Evolutionary conservation across 192 early-diverging fungal species (phyloP).

Genomic region (Backusella parvicylindrica): DNA sequence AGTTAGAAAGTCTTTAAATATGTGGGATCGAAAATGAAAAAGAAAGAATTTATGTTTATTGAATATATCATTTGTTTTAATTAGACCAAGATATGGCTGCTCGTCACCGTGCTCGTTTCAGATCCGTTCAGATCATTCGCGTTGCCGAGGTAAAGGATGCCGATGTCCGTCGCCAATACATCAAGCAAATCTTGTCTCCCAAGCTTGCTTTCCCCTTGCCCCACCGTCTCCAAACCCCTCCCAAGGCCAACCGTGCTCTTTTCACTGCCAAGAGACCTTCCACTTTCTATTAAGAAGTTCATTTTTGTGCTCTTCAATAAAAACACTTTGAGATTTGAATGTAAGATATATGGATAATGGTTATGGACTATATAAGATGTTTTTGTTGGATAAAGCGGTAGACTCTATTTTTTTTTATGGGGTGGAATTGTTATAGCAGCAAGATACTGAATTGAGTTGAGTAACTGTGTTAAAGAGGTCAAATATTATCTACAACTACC

Average conservation of each 20-base stretch:
- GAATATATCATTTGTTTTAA: neutral
- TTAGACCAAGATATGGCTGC: constrained; percentile 95
- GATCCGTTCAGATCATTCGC: constrained; percentile 98
- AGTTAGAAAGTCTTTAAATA: neutral
- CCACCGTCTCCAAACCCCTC: constrained; percentile 85
- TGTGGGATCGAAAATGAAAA: neutral
- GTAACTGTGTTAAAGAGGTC: too few relatives aligned
- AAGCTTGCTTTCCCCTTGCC: constrained; percentile 97
- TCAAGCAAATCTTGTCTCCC: constrained; percentile 89
- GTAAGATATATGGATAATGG: neutral
- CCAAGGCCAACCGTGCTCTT: constrained; percentile 80
- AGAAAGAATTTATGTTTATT: neutral
- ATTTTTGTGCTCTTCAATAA: neutral
- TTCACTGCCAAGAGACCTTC: constrained; percentile 92
- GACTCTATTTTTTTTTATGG: too few relatives aligned
- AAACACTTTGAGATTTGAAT: neutral
- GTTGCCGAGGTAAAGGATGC: constrained; percentile 86
- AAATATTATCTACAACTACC: too few relatives aligned
- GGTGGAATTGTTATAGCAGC: too few relatives aligned
- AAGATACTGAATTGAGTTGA: too few relatives aligned
- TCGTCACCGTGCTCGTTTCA: constrained; percentile 96
- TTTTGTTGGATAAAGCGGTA: too few relatives aligned
- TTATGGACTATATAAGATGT: too few relatives aligned
- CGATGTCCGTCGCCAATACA: constrained; percentile 96
- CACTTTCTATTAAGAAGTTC: constrained; percentile 74